Percentiles rank a stretch among this genome's conserved stretches.
Evolutionary conservation across 1,284 basidiomycete genomes (phyloP).

Genomic region (Vanrija pseudolonga): DNA sequence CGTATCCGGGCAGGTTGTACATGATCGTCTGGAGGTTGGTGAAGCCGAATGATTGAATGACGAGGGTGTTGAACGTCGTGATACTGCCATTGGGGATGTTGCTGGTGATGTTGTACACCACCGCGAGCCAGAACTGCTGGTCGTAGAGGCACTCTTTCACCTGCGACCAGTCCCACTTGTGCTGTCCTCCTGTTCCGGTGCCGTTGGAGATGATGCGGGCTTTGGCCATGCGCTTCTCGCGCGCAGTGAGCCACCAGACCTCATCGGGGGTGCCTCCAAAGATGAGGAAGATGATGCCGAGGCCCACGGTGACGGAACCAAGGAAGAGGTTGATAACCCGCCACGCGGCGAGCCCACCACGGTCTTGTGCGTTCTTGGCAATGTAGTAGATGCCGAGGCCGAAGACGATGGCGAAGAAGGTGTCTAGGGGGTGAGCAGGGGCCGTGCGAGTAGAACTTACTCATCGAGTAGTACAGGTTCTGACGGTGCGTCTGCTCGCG

Average conservation of each 20-base stretch:
- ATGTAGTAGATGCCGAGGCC: conserved; percentile 25
- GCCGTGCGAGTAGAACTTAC: conserved; percentile 6
- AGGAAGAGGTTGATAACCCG: conserved; percentile 37
- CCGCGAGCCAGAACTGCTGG: conserved; percentile 18
- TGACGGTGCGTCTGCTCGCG: conserved; percentile 19
- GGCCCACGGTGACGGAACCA: conserved; percentile 26
- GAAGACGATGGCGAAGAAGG: conserved; percentile 26
- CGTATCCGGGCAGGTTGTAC: conserved; percentile 21
- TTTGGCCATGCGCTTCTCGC: conserved; percentile 19
- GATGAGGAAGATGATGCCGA: conserved; percentile 24
- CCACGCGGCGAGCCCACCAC: conserved; percentile 28
- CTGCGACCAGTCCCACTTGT: conserved; percentile 20
- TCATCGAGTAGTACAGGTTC: conserved; percentile 28
- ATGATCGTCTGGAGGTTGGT: conserved; percentile 18
- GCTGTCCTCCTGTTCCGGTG: conserved; percentile 2
- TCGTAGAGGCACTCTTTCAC: conserved; percentile 20
- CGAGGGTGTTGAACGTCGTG: conserved; percentile 15
- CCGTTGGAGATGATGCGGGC: conserved; percentile 21
- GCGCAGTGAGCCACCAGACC: conserved; percentile 20
- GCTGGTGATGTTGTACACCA: conserved; percentile 15
- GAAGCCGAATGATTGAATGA: conserved; percentile 17
- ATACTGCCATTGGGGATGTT: conserved; percentile 23
- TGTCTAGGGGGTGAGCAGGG: conserved; percentile 9
- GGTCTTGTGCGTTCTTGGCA: conserved; percentile 14
- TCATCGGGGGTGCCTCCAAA: conserved; percentile 28